Percentiles rank a stretch among this genome's conserved stretches.
phyloP scores from a whole-genome alignment of 192 early-diverging fungal species.

The Backusella parvicylindrica region DNA sequence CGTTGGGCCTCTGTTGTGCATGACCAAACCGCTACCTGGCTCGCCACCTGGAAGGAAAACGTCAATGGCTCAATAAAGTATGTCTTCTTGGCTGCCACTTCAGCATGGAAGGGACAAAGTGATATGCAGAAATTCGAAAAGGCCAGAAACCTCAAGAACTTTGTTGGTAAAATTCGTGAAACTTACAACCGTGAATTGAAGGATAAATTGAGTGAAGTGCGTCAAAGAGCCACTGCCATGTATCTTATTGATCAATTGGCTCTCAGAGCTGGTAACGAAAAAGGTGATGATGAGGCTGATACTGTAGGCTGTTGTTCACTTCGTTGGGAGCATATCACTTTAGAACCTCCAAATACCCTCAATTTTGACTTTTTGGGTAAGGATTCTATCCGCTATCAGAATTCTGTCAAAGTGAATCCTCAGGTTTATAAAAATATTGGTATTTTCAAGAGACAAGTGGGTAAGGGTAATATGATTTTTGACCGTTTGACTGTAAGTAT shows the following conservation, averaged over 20 bases:
- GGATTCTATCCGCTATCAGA: slow-evolving; percentile 93
- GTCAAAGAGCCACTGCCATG: slow-evolving; percentile 91
- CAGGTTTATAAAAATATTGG: slow-evolving; percentile 94
- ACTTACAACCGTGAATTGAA: slow-evolving; percentile 80
- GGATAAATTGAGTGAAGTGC: slow-evolving; percentile 72
- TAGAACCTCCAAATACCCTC: slow-evolving; percentile 81
- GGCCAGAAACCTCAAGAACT: slow-evolving; percentile 71
- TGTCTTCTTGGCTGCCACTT: slow-evolving; percentile 90
- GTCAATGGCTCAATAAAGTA: slow-evolving; percentile 93
- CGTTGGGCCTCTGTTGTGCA: slow-evolving; percentile 84
- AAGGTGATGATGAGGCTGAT: slow-evolving; percentile 96
- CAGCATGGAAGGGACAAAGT: slow-evolving; percentile 93
- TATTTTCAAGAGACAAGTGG: slow-evolving; percentile 82
- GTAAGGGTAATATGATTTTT: slow-evolving; percentile 81
- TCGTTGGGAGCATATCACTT: slow-evolving; percentile 85
- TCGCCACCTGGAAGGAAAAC: slow-evolving; percentile 99
- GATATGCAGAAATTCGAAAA: slow-evolving; percentile 97
- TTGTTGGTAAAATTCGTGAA: slow-evolving; percentile 69
- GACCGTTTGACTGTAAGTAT: slow-evolving; percentile 80
- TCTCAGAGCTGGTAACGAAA: slow-evolving; percentile 96
- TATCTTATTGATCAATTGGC: slow-evolving; percentile 95
- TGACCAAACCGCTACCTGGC: slow-evolving; percentile 92
- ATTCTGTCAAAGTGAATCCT: slow-evolving; percentile 75
- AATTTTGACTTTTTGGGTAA: slow-evolving; percentile 97
- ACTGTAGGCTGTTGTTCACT: slow-evolving; percentile 99